These are phyloP conservation scores for Cladosporium oxysporum DNA, from an alignment of 2,329 filamentous ascomycete species.

Conservation along the genomic window DNA sequence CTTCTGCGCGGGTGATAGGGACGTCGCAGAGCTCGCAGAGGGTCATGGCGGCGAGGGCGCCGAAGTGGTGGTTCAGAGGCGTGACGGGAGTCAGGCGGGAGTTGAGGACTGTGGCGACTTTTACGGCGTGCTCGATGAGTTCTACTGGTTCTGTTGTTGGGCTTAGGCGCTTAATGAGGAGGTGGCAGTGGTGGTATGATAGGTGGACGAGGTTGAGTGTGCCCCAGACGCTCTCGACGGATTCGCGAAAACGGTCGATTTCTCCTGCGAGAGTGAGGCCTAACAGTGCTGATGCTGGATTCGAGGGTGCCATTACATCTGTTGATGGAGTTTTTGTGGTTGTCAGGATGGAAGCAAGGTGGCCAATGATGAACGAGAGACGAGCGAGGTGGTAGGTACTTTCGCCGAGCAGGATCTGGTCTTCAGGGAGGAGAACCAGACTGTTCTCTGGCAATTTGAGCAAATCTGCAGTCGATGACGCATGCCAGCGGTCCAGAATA, in stretches of 20 bases:
- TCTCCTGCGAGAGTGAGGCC: constrained; percentile 57
- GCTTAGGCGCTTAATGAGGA: constrained; percentile 63
- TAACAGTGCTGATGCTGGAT: constrained; percentile 47
- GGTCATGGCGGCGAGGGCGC: constrained; percentile 60
- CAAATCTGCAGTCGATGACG: constrained; percentile 65
- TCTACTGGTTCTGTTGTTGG: constrained; percentile 58
- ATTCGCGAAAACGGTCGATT: constrained; percentile 66
- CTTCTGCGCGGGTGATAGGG: constrained; percentile 59
- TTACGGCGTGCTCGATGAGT: constrained; percentile 61
- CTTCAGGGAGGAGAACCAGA: constrained; percentile 60
- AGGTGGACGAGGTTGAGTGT: constrained; percentile 64
- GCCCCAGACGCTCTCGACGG: constrained; percentile 56
- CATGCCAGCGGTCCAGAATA: constrained; percentile 72
- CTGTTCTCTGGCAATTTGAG: constrained; percentile 64
- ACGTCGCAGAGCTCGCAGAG: constrained; percentile 61
- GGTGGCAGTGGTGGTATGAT: constrained; percentile 69
- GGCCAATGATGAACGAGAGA: constrained; percentile 62
- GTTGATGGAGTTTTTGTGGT: constrained; percentile 47
- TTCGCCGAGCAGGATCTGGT: constrained; percentile 63
- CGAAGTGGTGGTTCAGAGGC: constrained; percentile 69
- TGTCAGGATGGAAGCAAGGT: constrained; percentile 53
- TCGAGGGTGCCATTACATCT: constrained; percentile 46
- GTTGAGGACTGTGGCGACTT: constrained; percentile 61
- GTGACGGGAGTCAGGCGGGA: constrained; percentile 57
- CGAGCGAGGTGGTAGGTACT: constrained; percentile 65